phyloP scores from a whole-genome alignment of 2,329 filamentous ascomycete species.

The Colletotrichum camelliae region DNA sequence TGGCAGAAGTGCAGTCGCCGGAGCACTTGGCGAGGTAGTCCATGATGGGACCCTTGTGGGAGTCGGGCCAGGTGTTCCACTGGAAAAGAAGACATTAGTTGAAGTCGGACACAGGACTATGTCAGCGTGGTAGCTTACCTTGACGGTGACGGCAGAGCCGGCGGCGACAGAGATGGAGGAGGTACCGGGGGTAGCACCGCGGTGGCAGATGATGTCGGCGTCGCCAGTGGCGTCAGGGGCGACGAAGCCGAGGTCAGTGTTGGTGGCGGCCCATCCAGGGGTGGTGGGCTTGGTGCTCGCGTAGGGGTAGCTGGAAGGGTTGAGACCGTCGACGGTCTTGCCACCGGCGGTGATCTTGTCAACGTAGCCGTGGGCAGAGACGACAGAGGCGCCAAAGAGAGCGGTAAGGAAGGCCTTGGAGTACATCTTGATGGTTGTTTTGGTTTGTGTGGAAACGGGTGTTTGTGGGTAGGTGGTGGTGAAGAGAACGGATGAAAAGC shows the following conservation, averaged over 20 bases:
- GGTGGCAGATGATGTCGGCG: conserved; percentile 54
- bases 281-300: conserved; percentile 30
- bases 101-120: background rate
- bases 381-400: conserved; percentile 27
- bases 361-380: conserved; percentile 36
- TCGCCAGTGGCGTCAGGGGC: conserved; percentile 43
- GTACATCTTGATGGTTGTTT: conserved; percentile 5
- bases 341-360: conserved; percentile 32
- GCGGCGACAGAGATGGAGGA: conserved; percentile 55
- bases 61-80: conserved; percentile 70
- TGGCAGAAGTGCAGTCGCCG: conserved; percentile 57
- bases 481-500: conserved; percentile 11
- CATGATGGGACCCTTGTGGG: conserved; percentile 66
- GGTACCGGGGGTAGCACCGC: conserved; percentile 43
- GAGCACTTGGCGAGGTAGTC: conserved; percentile 64
- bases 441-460: background rate
- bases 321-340: conserved; percentile 33
- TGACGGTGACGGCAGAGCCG: conserved; percentile 62
- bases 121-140: conserved; percentile 24
- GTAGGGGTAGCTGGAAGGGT: conserved; percentile 29
- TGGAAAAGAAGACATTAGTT: background rate
- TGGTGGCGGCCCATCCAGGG: conserved; percentile 31
- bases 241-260: conserved; percentile 45
- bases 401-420: conserved; percentile 25
- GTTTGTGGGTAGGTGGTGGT: background rate